Evolutionary conservation across 257 asterid genomes (phyloP).

Genomic region (Schizonepeta tenuifolia): DNA sequence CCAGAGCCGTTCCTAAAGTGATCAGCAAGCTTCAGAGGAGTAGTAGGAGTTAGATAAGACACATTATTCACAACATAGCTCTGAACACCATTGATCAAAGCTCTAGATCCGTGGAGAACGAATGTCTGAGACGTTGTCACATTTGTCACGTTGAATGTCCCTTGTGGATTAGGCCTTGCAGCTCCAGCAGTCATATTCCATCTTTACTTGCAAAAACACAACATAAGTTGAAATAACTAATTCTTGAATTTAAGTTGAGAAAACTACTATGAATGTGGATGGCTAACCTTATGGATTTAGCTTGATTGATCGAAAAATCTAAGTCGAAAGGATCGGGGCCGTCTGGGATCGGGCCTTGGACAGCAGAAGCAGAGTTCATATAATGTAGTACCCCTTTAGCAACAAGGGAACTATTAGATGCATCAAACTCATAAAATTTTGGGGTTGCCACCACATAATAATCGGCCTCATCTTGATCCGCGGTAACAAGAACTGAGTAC

Average conservation of each 20-base stretch:
- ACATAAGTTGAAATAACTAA: neutral
- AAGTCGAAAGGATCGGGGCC: conserved; percentile 53
- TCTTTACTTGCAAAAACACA: conserved; percentile 29
- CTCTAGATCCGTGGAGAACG: conserved; percentile 51
- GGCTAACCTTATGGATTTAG: conserved; percentile 52
- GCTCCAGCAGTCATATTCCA: conserved; percentile 62
- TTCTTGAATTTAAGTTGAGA: neutral
- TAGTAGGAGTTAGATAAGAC: conserved; percentile 49
- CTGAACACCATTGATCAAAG: conserved; percentile 36
- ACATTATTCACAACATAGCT: conserved; percentile 50
- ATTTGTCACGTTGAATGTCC: conserved; percentile 52
- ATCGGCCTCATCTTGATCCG: conserved; percentile 55
- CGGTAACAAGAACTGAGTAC: conserved; percentile 54
- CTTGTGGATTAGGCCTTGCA: conserved; percentile 70
- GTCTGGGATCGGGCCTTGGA: conserved; percentile 44
- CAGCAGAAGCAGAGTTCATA: conserved; percentile 37
- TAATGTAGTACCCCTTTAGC: conserved; percentile 54
- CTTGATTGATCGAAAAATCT: conserved; percentile 53
- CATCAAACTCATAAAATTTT: conserved; percentile 26
- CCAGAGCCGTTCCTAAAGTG: conserved; percentile 52
- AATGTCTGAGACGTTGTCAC: conserved; percentile 48
- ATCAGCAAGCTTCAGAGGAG: conserved; percentile 62
- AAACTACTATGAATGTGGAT: too few species aligned
- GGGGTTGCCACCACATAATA: conserved; percentile 53
- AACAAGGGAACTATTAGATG: conserved; percentile 30